Evolutionary conservation across 768 basidiomycete species (phyloP).

Genomic region (Trametes sanguinea): DNA sequence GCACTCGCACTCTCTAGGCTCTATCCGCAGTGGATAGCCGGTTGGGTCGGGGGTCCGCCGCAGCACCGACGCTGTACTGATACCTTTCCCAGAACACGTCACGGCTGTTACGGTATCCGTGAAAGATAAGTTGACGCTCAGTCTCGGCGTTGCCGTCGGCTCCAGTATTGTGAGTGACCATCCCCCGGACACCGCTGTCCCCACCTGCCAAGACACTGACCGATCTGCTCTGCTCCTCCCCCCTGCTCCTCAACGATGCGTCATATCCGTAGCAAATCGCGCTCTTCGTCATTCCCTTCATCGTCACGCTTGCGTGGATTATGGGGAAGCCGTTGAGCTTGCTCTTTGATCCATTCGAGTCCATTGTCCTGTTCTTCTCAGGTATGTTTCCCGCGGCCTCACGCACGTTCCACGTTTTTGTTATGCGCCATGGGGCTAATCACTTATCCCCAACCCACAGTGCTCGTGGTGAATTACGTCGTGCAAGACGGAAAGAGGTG

Average conservation of each 20-base stretch:
- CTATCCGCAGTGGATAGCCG: neutral
- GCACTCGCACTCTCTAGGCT: neutral
- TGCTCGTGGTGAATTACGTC: constrained; percentile 66
- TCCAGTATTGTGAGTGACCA: constrained; percentile 64
- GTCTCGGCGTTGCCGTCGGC: constrained; percentile 87
- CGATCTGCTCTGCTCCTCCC: neutral
- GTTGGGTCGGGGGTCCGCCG: neutral
- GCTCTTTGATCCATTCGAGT: constrained; percentile 89
- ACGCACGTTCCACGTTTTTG: neutral
- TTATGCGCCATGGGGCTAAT: constrained; percentile 9
- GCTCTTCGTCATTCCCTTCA: constrained; percentile 84
- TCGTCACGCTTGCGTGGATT: constrained; percentile 77
- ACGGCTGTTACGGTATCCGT: constrained; percentile 92
- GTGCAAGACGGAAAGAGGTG: constrained; percentile 79
- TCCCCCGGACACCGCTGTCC: constrained; percentile 16
- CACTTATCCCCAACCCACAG: constrained; percentile 30
- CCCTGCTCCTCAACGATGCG: neutral
- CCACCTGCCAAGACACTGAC: neutral
- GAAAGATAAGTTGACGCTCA: constrained; percentile 86
- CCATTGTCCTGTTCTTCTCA: constrained; percentile 58
- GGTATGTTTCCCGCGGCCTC: constrained; percentile 32
- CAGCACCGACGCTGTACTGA: neutral
- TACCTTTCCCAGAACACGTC: constrained; percentile 62
- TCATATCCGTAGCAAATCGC: constrained; percentile 66
- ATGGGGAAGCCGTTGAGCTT: constrained; percentile 78